A percentile compares a stretch with the other conserved stretches of the same genome.
Conservation (phyloP, 768 basidiomycete species). For the Russula sp. region DNA sequence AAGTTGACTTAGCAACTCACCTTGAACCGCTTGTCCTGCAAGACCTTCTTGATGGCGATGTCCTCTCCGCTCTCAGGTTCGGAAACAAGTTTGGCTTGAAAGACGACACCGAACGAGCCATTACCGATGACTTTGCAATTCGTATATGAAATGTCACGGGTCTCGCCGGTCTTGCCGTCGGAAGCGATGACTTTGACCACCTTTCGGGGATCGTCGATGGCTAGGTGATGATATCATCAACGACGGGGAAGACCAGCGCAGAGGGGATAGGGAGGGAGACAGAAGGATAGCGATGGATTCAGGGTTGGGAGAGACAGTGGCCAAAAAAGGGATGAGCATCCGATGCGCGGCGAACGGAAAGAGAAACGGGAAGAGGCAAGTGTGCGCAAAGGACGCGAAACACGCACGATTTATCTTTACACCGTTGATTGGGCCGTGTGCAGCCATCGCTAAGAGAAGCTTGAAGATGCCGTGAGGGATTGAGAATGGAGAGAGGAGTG, state of each 20-base stretch:
- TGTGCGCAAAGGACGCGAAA: conserved; percentile 13
- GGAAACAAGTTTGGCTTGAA: conserved; percentile 82
- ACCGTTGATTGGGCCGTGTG: conserved; percentile 75
- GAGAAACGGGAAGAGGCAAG: conserved; percentile 16
- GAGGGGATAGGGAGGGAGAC: conserved; percentile 22
- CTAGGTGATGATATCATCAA: conserved; percentile 35
- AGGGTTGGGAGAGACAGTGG: conserved; percentile 15
- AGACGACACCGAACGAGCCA: conserved; percentile 98
- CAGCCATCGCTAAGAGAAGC: conserved; percentile 41
- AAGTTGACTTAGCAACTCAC: conserved; percentile 41
- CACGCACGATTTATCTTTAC: conserved; percentile 76
- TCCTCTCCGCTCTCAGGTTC: conserved; percentile 65
- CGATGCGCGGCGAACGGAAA: conserved; percentile 28
- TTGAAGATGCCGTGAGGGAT: conserved; percentile 1
- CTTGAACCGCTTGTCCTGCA: conserved; percentile 99
- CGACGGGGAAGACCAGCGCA: conserved; percentile 30
- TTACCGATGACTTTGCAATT: conserved; percentile 99
- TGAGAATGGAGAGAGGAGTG: neutral
- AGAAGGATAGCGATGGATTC: conserved; percentile 3
- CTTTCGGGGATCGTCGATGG: conserved; percentile 94
- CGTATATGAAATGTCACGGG: conserved; percentile 86
- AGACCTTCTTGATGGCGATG: conserved; percentile 99
- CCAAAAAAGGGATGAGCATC: conserved; percentile 28
- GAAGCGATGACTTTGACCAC: conserved; percentile 93
- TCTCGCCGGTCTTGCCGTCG: conserved; percentile 89